Percentiles rank a stretch among this genome's conserved stretches.
These are phyloP conservation scores for Colletotrichum zoysiae DNA, from an alignment of 2,329 filamentous ascomycete species.

Conservation along the genomic window DNA sequence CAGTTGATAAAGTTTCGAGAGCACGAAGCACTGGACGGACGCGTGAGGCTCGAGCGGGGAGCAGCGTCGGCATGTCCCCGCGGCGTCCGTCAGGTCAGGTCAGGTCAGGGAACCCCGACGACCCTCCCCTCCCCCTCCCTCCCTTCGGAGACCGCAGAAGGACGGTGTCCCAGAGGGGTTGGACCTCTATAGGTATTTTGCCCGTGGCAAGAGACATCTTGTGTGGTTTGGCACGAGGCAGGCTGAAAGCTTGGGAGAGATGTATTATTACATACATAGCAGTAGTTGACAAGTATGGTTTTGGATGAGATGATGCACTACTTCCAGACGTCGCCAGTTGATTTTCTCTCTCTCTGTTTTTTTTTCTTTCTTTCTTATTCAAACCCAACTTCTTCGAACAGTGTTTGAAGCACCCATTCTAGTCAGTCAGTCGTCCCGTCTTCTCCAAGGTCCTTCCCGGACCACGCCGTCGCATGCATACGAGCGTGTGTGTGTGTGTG, in stretches of 20 bases:
- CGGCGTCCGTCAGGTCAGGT: conserved; percentile 13
- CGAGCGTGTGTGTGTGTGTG: background rate
- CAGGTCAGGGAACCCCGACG: conserved; percentile 12
- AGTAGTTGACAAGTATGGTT: background rate
- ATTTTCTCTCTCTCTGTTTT: too few relatives aligned
- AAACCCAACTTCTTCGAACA: background rate
- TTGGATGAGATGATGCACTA: background rate
- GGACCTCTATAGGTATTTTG: background rate
- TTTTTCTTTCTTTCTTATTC: background rate
- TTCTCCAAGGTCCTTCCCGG: conserved; percentile 5
- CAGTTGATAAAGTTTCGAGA: background rate
- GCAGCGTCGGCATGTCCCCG: conserved; percentile 7
- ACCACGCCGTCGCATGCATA: conserved; percentile 16
- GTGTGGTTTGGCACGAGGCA: background rate
- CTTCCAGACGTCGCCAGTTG: background rate
- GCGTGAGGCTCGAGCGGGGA: background rate
- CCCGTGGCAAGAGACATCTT: too few relatives aligned
- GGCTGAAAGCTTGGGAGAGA: background rate
- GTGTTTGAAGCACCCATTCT: background rate
- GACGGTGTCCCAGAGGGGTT: conserved; percentile 2
- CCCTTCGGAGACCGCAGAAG: background rate
- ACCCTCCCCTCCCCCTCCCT: background rate
- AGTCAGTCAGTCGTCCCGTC: background rate
- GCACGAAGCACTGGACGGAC: background rate
- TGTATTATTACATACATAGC: background rate